Evolutionary conservation across 495 filamentous ascomycete genomes (phyloP).

Genomic region (Trichocladium uniseriatum): DNA sequence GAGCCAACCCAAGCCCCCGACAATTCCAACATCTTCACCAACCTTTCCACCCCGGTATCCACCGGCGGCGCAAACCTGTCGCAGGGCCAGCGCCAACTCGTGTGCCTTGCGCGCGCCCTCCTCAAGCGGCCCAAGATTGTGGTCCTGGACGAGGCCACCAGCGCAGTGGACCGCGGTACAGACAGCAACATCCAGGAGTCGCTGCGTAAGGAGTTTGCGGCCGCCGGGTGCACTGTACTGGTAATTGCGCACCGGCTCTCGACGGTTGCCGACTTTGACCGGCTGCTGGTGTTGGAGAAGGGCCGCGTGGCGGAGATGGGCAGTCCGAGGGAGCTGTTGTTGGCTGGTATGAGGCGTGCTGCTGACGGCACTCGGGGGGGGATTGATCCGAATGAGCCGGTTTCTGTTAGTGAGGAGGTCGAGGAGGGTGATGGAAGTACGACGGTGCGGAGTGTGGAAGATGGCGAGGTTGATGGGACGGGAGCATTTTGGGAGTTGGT

Average conservation of each 20-base stretch:
- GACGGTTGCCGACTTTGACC: conserved; percentile 63
- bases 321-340: conserved; percentile 14
- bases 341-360: conserved; percentile 9
- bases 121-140: conserved; percentile 68
- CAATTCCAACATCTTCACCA: conserved; percentile 16
- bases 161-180: conserved; percentile 64
- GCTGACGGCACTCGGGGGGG: too few species aligned
- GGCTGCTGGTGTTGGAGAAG: conserved; percentile 56
- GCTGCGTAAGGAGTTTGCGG: conserved; percentile 58
- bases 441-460: background rate
- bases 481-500: conserved; percentile 24
- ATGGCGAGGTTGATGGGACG: conserved; percentile 7
- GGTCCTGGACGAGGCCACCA: conserved; percentile 79
- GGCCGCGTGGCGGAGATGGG: conserved; percentile 50
- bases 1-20: background rate
- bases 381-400: too few species aligned
- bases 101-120: conserved; percentile 62
- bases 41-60: conserved; percentile 21
- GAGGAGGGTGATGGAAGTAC: background rate
- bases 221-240: conserved; percentile 63
- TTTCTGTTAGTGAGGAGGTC: background rate
- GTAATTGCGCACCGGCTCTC: conserved; percentile 64
- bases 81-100: conserved; percentile 54
- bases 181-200: conserved; percentile 63
- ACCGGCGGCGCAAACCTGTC: conserved; percentile 42